Base-by-base conservation (phyloP, 148 eudicot genomes). In the Pouteria glomerata region DNA sequence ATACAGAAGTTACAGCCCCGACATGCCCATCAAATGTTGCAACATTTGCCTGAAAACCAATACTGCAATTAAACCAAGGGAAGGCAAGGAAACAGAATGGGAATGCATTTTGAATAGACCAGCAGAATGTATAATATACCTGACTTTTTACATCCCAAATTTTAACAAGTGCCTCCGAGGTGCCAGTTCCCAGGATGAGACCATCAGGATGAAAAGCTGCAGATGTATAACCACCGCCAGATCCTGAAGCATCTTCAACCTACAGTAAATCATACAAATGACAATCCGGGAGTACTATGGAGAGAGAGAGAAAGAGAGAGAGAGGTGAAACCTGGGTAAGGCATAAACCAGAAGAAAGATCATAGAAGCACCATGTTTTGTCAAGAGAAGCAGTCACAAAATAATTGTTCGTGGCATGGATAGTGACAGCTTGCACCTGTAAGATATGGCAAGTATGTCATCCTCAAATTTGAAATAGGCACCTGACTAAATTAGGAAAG, bases 141-240 rank as follows among this genome's bases (percentile, higher is more conserved):
- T 94, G 98, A 80, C 88, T 83, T 79, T 95, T 95, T 18, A 95
- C 98, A 77, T 95, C 98, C 98, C 98, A 95, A 76, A 91, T 91
- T 85, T 90, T 91, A 48, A 84, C 96, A 76, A 89, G 48, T 73
- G 92, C 63, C 70, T 84, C 96, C 57, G 96, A 83, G 18, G 98
- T 91, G 74, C 98, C 97, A 31, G 97, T 90, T 80, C 98, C 98
- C 45, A 95, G 87, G 79, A 95, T 95, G 75, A 91, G 98, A 78
- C 98, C 98, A 84, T 95, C 97, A 2, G 98, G 98, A 75, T 95
- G 97, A 76, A 95, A 95, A 70, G 97, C 88, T 31, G 97, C 96
- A 81, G 98, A 91, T 30, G 98, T 86, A 76, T 91, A 91, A 59
- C 97, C 98, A 59, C 97, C 98, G 69, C 87, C 96, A 5, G 96